A percentile compares a stretch with the other conserved stretches of the same genome.
Evolutionary conservation across 306 rosid genomes (phyloP).

Genomic region (Pyrus pyrifolia): DNA sequence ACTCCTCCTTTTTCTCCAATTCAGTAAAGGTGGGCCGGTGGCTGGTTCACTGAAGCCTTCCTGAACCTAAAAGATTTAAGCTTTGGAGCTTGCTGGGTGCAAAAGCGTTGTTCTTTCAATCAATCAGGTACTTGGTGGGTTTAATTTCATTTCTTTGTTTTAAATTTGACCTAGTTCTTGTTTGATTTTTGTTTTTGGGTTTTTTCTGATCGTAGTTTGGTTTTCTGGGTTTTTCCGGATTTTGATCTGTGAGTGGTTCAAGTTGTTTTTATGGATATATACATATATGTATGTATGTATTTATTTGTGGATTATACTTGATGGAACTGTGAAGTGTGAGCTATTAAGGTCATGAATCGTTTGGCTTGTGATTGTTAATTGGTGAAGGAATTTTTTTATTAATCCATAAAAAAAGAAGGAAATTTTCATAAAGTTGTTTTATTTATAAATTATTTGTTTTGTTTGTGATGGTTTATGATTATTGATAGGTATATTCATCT

Average conservation of each 20-base stretch:
- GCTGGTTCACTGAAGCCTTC: neutral
- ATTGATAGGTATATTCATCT: neutral
- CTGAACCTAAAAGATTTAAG: neutral
- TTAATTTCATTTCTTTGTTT: neutral
- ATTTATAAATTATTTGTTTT: neutral
- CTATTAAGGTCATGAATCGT: neutral
- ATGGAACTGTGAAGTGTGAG: neutral
- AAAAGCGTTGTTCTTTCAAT: neutral
- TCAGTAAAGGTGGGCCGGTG: neutral
- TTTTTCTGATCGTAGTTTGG: neutral
- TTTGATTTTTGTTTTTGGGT: neutral
- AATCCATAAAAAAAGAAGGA: neutral
- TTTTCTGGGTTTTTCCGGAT: neutral
- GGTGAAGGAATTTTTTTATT: neutral
- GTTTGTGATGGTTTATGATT: neutral
- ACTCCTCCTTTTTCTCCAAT: neutral
- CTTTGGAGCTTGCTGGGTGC: neutral
- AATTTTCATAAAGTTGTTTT: neutral
- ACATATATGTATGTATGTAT: neutral
- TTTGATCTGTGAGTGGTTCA: neutral
- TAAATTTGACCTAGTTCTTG: neutral
- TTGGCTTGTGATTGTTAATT: neutral
- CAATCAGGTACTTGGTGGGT: conserved; percentile 12
- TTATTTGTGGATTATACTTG: neutral
- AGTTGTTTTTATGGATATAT: neutral